Conservation (phyloP, 306 rosid genomes). For the Senna tora region DNA sequence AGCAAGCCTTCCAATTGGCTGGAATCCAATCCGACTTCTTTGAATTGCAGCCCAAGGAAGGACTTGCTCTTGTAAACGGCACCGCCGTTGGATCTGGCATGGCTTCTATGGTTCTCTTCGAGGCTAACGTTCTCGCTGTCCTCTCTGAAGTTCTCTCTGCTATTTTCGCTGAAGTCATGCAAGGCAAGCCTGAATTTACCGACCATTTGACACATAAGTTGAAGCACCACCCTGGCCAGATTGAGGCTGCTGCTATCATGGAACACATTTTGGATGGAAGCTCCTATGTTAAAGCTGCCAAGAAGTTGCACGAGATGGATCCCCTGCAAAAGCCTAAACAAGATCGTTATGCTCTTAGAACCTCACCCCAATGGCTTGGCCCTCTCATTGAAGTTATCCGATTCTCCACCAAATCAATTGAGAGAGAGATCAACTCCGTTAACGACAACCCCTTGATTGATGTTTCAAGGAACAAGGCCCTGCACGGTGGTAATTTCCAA, state of each 20-base stretch:
- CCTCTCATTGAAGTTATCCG: conserved; percentile 83
- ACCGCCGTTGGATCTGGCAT: conserved; percentile 89
- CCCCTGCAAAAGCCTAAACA: conserved; percentile 88
- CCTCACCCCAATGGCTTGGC: conserved; percentile 96
- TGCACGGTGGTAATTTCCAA: conserved; percentile 92
- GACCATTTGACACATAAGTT: conserved; percentile 88
- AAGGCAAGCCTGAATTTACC: conserved; percentile 86
- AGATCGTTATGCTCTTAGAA: conserved; percentile 85
- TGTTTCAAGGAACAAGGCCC: conserved; percentile 87
- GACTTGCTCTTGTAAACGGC: conserved; percentile 89
- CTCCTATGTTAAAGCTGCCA: conserved; percentile 70
- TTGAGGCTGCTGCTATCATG: conserved; percentile 96
- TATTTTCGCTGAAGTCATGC: conserved; percentile 84
- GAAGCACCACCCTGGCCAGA: conserved; percentile 95
- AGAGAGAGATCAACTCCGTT: conserved; percentile 89
- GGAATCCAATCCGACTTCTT: conserved; percentile 66
- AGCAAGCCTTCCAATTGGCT: conserved; percentile 64
- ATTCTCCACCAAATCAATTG: conserved; percentile 80
- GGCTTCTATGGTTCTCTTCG: conserved; percentile 82
- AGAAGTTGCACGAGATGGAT: conserved; percentile 74
- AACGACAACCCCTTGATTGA: conserved; percentile 90
- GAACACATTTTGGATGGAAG: conserved; percentile 92
- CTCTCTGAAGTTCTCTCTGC: conserved; percentile 76
- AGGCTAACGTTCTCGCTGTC: conserved; percentile 67
- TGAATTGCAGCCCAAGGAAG: conserved; percentile 90